Conservation (phyloP, 2,329 filamentous ascomycete species). For the Dactylellina sp. region DNA sequence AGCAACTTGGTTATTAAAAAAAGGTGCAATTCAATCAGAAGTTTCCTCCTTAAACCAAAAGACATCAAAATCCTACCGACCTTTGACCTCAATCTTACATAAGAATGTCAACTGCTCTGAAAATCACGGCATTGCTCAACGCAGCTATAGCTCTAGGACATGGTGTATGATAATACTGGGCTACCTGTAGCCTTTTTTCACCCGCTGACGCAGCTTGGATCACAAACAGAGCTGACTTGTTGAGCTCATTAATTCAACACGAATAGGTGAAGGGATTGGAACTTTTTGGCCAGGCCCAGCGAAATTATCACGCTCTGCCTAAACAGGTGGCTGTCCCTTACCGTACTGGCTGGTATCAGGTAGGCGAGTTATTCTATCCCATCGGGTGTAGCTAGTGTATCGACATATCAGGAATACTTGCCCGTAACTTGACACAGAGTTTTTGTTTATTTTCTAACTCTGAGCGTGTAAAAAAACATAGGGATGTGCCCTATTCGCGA, state of each 20-base stretch:
- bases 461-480: constrained; percentile 5
- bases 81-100: neutral
- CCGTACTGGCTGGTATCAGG: constrained; percentile 41
- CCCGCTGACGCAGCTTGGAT: neutral
- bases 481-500: constrained; percentile 34
- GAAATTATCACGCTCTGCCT: constrained; percentile 20
- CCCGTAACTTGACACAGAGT: too few relatives aligned
- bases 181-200: neutral
- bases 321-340: constrained; percentile 28
- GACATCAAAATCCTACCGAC: too few relatives aligned
- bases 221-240: neutral
- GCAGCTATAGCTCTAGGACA: constrained; percentile 33
- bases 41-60: neutral
- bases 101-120: constrained; percentile 30
- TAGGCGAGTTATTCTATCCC: neutral
- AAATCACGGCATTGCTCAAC: constrained; percentile 30
- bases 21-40: too few relatives aligned
- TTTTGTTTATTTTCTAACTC: neutral
- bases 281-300: constrained; percentile 17
- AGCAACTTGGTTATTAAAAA: too few relatives aligned
- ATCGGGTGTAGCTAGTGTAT: neutral
- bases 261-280: constrained; percentile 31
- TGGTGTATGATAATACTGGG: constrained; percentile 4
- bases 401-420: too few relatives aligned
- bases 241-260: neutral